Base-by-base conservation (phyloP, 2,329 filamentous ascomycete genomes). In the Arthrocladium fulminans region DNA sequence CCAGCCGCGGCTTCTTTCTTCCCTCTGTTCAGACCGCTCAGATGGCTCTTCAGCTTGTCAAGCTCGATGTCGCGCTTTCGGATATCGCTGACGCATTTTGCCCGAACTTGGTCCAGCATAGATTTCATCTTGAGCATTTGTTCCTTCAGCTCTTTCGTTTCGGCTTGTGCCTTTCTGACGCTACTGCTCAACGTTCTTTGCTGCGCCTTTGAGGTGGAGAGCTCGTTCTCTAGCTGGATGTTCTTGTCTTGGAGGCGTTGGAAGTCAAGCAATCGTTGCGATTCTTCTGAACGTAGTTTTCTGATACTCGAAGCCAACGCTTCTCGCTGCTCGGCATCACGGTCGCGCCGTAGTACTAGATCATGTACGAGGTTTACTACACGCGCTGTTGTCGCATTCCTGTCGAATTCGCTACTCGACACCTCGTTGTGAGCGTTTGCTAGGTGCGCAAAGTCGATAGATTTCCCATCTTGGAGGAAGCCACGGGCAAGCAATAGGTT, bases 351-450 rank as follows among this genome's bases (percentile, higher is more conserved):
- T 51, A 96, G 66, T 51, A 98, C 87, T 58, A 98, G 69, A 63
- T 98, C 92, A 66, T 98, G 95, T 42, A 98, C 81, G 20, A 98
- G 76, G 62, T 90, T 86, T 69, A 98, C 95, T 59, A 97, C 83
- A 56, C 81, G 80, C 17, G 85, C 84, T 81, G 92, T 90, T 15
- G 85, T 86, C 44, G 76, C 78, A 61, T 77, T 76, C 30, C 79
- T 73, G 32, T 45, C 34, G 25, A 19, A 22, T 15, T 77, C 79
- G 13, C 66, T 66, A 9, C n/a, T 15, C 24, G 6, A n/a, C 7
- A 23, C 10, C 19, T 42, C 22, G 15, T 75, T 75, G 54, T 82
- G 78, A 51, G 74, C 76, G 54, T 79, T 73, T 46, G 79, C 79
- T 7, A 86, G 83, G 53, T 80, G 73, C 51, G 85, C 81, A 65